These are phyloP conservation scores for Clonostachys rosea DNA, from an alignment of 2,329 filamentous ascomycete species.

Conservation along the genomic window DNA sequence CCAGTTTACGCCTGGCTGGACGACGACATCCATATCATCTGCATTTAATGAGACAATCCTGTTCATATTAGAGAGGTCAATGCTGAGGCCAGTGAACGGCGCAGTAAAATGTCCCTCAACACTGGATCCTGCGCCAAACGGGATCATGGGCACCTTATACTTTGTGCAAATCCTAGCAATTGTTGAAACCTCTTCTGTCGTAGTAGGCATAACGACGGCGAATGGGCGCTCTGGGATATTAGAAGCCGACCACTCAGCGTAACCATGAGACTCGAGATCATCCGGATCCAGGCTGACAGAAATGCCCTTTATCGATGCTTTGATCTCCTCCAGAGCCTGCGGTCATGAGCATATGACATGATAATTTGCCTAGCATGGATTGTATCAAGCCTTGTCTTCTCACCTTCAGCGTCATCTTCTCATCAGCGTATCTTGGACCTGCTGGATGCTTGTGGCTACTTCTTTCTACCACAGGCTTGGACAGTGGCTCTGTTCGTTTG, in stretches of 20 bases:
- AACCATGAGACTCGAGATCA: slow-evolving; percentile 57
- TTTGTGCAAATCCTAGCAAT: slow-evolving; percentile 69
- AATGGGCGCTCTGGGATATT: slow-evolving; percentile 58
- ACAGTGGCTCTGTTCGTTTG: too few species aligned
- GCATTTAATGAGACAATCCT: slow-evolving; percentile 65
- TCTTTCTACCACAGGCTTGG: too few species aligned
- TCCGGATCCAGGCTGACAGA: slow-evolving; percentile 59
- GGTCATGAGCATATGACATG: too few species aligned
- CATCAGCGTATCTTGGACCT: too few species aligned
- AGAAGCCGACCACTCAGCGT: slow-evolving; percentile 61
- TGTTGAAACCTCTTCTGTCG: slow-evolving; percentile 52
- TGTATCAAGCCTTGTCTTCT: too few species aligned
- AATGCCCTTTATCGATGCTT: slow-evolving; percentile 29
- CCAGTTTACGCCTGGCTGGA: slow-evolving; percentile 75
- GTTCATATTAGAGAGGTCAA: slow-evolving; percentile 74
- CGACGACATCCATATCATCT: slow-evolving; percentile 61
- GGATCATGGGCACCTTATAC: slow-evolving; percentile 77
- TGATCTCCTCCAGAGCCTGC: slow-evolving; percentile 53
- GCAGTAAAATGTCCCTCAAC: slow-evolving; percentile 88
- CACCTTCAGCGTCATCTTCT: too few species aligned
- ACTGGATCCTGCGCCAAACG: slow-evolving; percentile 81
- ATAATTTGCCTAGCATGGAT: too few species aligned
- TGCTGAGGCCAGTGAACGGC: slow-evolving; percentile 73
- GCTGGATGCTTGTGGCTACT: too few species aligned
- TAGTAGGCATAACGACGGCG: slow-evolving; percentile 59